phyloP scores from a whole-genome alignment of 805 yeast species.

The Barnettozyma siamensis region DNA sequence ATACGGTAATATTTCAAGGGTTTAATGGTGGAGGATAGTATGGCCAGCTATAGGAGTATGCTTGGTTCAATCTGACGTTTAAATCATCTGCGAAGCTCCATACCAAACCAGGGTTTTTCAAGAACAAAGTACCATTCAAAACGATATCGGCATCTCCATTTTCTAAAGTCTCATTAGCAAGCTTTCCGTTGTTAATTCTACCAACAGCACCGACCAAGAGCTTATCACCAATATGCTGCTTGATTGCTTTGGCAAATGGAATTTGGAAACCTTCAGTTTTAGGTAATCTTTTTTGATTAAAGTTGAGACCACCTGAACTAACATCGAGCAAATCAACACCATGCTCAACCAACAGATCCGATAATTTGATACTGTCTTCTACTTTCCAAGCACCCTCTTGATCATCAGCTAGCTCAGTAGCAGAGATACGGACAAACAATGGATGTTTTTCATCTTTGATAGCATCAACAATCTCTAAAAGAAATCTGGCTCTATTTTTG shows the following conservation, averaged over 20 bases:
- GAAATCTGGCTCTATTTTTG: slow-evolving; percentile 49
- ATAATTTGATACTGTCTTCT: slow-evolving; percentile 26
- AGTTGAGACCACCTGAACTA: slow-evolving; percentile 47
- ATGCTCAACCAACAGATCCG: slow-evolving; percentile 32
- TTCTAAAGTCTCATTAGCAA: slow-evolving; percentile 37
- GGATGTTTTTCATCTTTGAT: slow-evolving; percentile 33
- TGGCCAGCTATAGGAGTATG: slow-evolving; percentile 31
- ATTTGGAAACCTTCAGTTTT: slow-evolving; percentile 30
- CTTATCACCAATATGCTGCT: slow-evolving; percentile 38
- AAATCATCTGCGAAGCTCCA: slow-evolving; percentile 46
- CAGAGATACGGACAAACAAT: slow-evolving; percentile 29
- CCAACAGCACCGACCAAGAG: slow-evolving; percentile 45
- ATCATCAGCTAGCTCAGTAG: slow-evolving; percentile 13
- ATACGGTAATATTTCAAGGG: slow-evolving; percentile 2
- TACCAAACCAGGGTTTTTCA: slow-evolving; percentile 45
- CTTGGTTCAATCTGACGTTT: slow-evolving; percentile 35
- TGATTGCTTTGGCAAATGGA: slow-evolving; percentile 36
- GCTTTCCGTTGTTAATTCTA: slow-evolving; percentile 29
- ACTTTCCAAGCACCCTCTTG: slow-evolving; percentile 18
- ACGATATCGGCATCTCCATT: slow-evolving; percentile 42
- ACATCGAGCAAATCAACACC: slow-evolving; percentile 51
- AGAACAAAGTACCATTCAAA: slow-evolving; percentile 39
- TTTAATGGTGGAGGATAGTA: slow-evolving; percentile 17
- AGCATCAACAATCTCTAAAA: slow-evolving; percentile 44
- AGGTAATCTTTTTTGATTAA: slow-evolving; percentile 25